Base-by-base conservation (phyloP, 225 moss, liverwort and hornwort genomes). In the Pleurozium schreberi region DNA sequence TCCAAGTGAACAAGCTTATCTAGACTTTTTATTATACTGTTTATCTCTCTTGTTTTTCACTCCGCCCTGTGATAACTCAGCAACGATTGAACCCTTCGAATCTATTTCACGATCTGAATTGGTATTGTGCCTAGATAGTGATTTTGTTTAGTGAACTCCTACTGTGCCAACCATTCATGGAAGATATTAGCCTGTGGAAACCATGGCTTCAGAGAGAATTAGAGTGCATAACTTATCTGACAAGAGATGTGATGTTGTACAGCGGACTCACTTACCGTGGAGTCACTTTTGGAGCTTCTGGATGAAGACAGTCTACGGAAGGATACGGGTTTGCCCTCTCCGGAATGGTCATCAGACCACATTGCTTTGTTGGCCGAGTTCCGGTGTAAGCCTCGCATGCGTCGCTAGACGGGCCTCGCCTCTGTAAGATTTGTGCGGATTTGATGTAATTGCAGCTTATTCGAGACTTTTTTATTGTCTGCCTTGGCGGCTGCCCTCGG, bases 291-390 rank as follows among this genome's bases (percentile, higher is more conserved):
- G 89, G 94, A 94, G 90, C 88, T 94, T 62, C 90, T 94, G 86
- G 94, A 94, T 84, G 94, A 94, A 89, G 94, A 93, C 65, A 93
- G 90, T 87, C 77, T 94, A 76, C 92, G 94, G 73, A 94, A 94
- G 89, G 94, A 94, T 89, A 94, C 94, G 7, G 94, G 91, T 52
- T 89, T 94, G 82, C 94, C 94, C 30, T 94, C 94, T 90, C 94
- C 94, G 45, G 94, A 94, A 84, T 94, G 94, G 94, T 94, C 94
- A 55, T 94, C 94, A n/a, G 94, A 94, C 86, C 94, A 94, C 78
- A 93, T 94, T 82, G 94, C 94, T 73, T 88, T 94, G 89, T 78
- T 94, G 89, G 94, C 94, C 36, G 94, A 94, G 90, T 94, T 94
- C 88, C 93, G 93, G 74, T 94, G 89, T 75, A 94, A 94, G 88